Base-by-base conservation (phyloP, 345 rosid genomes). In the Nasturtium officinale region DNA sequence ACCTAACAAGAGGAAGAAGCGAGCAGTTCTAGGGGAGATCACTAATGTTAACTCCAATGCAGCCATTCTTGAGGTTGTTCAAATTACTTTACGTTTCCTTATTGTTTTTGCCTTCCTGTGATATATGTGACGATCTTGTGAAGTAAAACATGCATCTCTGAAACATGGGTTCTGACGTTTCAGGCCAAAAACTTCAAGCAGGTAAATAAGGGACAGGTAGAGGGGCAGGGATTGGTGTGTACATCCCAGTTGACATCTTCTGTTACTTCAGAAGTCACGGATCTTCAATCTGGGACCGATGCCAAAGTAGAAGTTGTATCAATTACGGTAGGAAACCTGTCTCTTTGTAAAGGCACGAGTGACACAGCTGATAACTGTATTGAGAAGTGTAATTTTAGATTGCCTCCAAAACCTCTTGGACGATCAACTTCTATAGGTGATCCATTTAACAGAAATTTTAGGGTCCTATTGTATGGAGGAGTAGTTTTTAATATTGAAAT, bases 11-110 rank as follows among this genome's bases (percentile, higher is more conserved):
- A 68, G 32, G 70, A 69, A 82, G 82, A 89, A 80, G 82, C 87
- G 88, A 80, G 86, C 83, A 3, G 87, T 76, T 74, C 89, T 93
- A 67, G 83, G 79, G 71, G 97, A 93, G 77, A 84, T 90, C 75
- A 83, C 97, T 12, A 90, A 90, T 82, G 84, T 81, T 78, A 75
- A 80, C 77, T 75, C 82, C 64, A 79, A 61, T 65, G 82, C 83
- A 68, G 63, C 82, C 26, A 83, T 84, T 76, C 57, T 81, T 71
- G 82, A 87, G 92, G 98, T 70, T 65, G 62, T 69, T 74, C 28
- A 55, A 35, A 48, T 1, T 43, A 25, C 46, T 46, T 55, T 12
- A 40, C 35, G 29, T 57, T 67, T 47, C 7, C 29, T 35, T 1
- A 3, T 33, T 67, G 4, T 51, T 12, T 30, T 40, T 72, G 61